These are phyloP conservation scores for Prunus mongolica DNA, from an alignment of 306 rosid species.

Conservation along the genomic window DNA sequence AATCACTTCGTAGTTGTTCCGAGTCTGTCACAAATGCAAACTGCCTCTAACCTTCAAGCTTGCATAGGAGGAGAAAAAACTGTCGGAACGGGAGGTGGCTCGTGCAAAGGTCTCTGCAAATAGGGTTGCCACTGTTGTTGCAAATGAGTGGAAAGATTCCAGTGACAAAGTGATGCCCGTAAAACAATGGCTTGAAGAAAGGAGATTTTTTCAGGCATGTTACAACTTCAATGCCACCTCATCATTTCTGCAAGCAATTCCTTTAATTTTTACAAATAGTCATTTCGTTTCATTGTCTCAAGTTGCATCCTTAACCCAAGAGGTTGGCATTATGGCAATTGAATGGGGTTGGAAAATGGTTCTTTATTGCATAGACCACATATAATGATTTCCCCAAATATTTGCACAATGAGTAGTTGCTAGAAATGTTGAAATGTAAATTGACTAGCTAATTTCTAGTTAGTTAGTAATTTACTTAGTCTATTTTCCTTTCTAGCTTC, in stretches of 20 bases:
- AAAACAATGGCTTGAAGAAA: constrained; percentile 91
- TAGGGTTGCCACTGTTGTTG: constrained; percentile 90
- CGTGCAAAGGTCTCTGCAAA: constrained; percentile 89
- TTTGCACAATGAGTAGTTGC: too few species aligned
- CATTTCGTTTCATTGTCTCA: background rate
- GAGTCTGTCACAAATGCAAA: constrained; percentile 22
- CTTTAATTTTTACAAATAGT: background rate
- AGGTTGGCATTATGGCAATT: background rate
- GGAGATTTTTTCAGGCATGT: constrained; percentile 73
- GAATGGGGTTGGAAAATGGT: background rate
- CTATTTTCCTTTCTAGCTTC: too few species aligned
- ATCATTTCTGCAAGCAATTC: background rate
- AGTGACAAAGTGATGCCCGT: constrained; percentile 92
- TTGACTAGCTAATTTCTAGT: too few species aligned
- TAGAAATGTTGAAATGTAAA: too few species aligned
- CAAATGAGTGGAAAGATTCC: constrained; percentile 93
- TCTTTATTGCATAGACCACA: too few species aligned
- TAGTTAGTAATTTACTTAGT: too few species aligned
- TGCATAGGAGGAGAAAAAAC: constrained; percentile 68
- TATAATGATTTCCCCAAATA: too few species aligned
- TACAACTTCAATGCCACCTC: background rate
- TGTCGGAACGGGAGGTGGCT: constrained; percentile 88
- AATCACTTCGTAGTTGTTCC: constrained; percentile 13
- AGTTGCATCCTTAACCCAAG: constrained; percentile 1
- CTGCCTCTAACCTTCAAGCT: constrained; percentile 34